These are phyloP conservation scores for Alternaria sp. DNA, from an alignment of 2,329 filamentous ascomycete genomes.

Conservation along the genomic window DNA sequence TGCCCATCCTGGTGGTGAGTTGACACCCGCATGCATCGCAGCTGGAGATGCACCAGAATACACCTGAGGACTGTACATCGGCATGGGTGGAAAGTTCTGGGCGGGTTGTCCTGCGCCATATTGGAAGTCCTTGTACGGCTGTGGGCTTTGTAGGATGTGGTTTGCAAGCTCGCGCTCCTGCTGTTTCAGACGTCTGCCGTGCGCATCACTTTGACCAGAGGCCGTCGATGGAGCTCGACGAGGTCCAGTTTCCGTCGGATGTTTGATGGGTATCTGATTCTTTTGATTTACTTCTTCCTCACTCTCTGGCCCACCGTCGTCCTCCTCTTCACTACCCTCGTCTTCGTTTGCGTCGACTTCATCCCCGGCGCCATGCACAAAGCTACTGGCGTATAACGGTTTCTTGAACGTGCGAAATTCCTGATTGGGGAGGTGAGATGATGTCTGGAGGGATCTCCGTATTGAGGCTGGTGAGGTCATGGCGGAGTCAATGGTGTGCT, in stretches of 20 bases:
- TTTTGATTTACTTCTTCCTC: constrained; percentile 31
- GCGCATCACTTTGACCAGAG: constrained; percentile 38
- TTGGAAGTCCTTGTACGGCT: constrained; percentile 46
- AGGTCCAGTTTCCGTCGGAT: constrained; percentile 29
- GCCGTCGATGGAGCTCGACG: constrained; percentile 34
- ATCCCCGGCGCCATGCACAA: constrained; percentile 39
- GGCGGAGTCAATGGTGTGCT: constrained; percentile 32
- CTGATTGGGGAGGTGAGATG: constrained; percentile 22
- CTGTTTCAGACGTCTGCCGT: constrained; percentile 39
- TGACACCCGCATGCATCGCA: constrained; percentile 29
- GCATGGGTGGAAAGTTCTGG: constrained; percentile 34
- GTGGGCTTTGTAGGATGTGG: constrained; percentile 49
- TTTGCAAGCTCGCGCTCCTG: constrained; percentile 48
- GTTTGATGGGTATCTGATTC: constrained; percentile 21
- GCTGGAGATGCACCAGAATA: constrained; percentile 40
- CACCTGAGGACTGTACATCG: constrained; percentile 40
- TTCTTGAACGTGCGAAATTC: constrained; percentile 34
- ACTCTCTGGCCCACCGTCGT: constrained; percentile 25
- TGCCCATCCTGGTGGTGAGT: constrained; percentile 34
- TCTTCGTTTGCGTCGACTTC: constrained; percentile 23
- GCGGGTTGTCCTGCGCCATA: constrained; percentile 40
- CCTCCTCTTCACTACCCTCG: constrained; percentile 19
- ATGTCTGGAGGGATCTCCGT: constrained; percentile 24
- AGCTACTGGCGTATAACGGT: constrained; percentile 46
- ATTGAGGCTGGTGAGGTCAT: constrained; percentile 44